Conservation (phyloP, 805 yeast genomes). For the Schwanniomyces vanrijiae region DNA sequence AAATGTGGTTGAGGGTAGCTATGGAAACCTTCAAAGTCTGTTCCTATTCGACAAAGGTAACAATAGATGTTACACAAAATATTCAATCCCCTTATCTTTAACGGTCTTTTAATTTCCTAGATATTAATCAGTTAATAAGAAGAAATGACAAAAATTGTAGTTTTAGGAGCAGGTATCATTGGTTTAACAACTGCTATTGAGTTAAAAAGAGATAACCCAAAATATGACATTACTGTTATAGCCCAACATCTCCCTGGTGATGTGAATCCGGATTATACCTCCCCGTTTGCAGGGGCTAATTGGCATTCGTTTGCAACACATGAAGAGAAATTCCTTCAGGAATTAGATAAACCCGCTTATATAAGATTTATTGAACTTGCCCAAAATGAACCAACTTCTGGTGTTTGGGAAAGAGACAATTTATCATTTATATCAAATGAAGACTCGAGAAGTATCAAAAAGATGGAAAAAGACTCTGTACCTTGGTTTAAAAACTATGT, state of each 20-base stretch:
- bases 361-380: slow-evolving; percentile 46
- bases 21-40: no score
- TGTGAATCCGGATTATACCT: slow-evolving; percentile 48
- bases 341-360: slow-evolving; percentile 51
- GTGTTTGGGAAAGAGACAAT: slow-evolving; percentile 35
- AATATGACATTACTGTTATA: slow-evolving; percentile 27
- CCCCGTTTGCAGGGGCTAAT: slow-evolving; percentile 74
- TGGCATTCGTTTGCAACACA: slow-evolving; percentile 60
- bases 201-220: slow-evolving; percentile 20
- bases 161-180: slow-evolving; percentile 36
- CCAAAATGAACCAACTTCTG: slow-evolving; percentile 46
- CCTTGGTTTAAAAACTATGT: slow-evolving; percentile 53
- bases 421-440: slow-evolving; percentile 9
- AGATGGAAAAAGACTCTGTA: neutral
- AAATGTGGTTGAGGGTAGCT: no score
- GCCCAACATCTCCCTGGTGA: slow-evolving; percentile 57
- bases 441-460: slow-evolving; percentile 4
- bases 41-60: no score
- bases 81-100: neutral
- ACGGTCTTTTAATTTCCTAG: no score
- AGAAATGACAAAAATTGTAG: slow-evolving; percentile 12
- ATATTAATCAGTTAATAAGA: no score
- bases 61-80: neutral
- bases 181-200: slow-evolving; percentile 38
- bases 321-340: slow-evolving; percentile 37